A percentile compares a stretch with the other conserved stretches of the same genome.
phyloP scores from a whole-genome alignment of 805 yeast genomes.

The Kodamaea restingae region DNA sequence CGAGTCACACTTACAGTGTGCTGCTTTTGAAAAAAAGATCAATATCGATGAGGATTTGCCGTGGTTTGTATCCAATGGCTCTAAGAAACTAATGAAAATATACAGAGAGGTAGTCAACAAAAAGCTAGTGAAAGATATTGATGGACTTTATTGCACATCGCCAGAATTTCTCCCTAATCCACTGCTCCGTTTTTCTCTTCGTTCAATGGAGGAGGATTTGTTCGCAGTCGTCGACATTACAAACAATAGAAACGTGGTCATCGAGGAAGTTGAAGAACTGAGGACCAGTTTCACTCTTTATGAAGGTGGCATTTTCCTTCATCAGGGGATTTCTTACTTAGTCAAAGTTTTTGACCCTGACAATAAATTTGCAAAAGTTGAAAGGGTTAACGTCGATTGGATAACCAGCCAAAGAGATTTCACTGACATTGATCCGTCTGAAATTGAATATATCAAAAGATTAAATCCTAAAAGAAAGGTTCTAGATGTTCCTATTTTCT shows the following conservation, averaged over 20 bases:
- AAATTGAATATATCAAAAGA: constrained; percentile 61
- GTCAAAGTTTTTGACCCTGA: constrained; percentile 81
- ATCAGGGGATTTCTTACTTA: constrained; percentile 88
- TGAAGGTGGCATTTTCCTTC: constrained; percentile 88
- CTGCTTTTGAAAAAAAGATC: constrained; percentile 82
- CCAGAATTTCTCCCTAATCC: constrained; percentile 78
- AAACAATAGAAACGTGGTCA: constrained; percentile 65
- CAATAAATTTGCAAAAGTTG: constrained; percentile 77
- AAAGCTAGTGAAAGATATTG: constrained; percentile 32
- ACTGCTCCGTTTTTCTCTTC: constrained; percentile 62
- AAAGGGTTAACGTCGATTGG: constrained; percentile 92
- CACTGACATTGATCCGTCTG: constrained; percentile 86
- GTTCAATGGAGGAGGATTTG: constrained; percentile 78
- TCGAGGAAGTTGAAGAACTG: constrained; percentile 86
- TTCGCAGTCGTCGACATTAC: constrained; percentile 91
- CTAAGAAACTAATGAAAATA: constrained; percentile 3
- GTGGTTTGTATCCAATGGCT: constrained; percentile 49
- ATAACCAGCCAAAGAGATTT: constrained; percentile 85
- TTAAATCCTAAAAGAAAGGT: constrained; percentile 31
- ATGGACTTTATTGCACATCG: constrained; percentile 28
- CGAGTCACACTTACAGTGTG: constrained; percentile 89
- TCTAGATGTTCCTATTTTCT: constrained; percentile 57
- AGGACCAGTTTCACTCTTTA: constrained; percentile 87
- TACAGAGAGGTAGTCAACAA: constrained; percentile 4
- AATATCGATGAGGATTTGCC: constrained; percentile 45